Conservation (phyloP, 305 asterid genomes). For the Caryopteris hybrid region DNA sequence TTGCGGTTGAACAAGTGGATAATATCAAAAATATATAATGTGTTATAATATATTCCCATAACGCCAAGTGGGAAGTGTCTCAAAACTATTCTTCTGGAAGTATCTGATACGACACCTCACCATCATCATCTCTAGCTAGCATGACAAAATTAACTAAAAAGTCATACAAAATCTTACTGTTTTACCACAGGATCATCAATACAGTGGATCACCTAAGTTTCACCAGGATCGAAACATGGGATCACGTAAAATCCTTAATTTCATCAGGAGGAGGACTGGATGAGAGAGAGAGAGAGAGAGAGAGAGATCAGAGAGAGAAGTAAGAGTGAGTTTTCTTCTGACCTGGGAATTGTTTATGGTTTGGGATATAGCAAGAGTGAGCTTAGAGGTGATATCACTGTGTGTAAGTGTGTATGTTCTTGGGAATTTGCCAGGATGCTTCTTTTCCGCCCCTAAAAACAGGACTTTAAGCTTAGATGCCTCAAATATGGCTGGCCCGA, state of each 20-base stretch:
- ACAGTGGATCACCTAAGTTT: no score
- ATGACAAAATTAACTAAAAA: background rate
- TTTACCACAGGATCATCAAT: no score
- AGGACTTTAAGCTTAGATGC: constrained; percentile 86
- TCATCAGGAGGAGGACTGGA: background rate
- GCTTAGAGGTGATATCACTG: constrained; percentile 86
- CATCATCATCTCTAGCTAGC: background rate
- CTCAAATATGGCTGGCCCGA: constrained; percentile 94
- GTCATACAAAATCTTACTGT: background rate
- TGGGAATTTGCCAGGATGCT: constrained; percentile 79
- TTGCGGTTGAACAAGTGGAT: no score
- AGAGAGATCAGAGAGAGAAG: background rate
- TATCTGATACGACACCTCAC: no score
- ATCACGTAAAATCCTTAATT: background rate
- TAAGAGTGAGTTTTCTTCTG: no score
- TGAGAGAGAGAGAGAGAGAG: background rate
- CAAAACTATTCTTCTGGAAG: no score
- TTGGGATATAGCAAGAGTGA: constrained; percentile 90
- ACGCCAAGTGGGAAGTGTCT: no score
- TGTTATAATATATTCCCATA: no score
- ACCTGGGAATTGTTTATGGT: constrained; percentile 90
- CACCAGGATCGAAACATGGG: background rate
- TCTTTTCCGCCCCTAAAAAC: constrained; percentile 78
- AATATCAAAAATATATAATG: no score
- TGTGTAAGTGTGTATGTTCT: constrained; percentile 95